A percentile compares a stretch with the other conserved stretches of the same genome.
phyloP scores from a whole-genome alignment of 805 yeast genomes.

The Jamesozyma hellenica region DNA sequence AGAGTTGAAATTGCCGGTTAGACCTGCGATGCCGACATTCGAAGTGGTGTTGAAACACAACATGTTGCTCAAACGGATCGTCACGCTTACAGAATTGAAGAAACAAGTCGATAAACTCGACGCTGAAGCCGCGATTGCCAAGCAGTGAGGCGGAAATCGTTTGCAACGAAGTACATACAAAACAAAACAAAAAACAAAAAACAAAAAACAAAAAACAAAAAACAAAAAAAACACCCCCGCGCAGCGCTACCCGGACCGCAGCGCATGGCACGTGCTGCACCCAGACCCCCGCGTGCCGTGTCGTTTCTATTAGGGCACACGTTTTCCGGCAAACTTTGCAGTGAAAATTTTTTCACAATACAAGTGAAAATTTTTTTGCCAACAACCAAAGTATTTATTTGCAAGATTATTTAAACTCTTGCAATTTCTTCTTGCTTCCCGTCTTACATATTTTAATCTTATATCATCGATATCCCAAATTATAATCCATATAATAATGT shows the following conservation, averaged over 20 bases:
- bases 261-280: neutral
- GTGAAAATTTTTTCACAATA: neutral
- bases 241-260: neutral
- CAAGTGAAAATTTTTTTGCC: neutral
- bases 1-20: slow-evolving; percentile 69
- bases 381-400: neutral
- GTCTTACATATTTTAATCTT: neutral
- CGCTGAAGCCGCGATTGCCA: slow-evolving; percentile 52
- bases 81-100: slow-evolving; percentile 69
- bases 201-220: no score
- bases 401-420: neutral
- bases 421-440: neutral
- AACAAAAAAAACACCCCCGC: no score
- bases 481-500: slow-evolving; percentile 35
- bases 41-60: slow-evolving; percentile 71
- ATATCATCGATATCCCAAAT: neutral
- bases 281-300: neutral
- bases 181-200: neutral
- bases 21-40: slow-evolving; percentile 83
- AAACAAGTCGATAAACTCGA: slow-evolving; percentile 80
- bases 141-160: no score
- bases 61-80: slow-evolving; percentile 56
- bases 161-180: no score
- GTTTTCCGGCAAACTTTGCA: neutral
- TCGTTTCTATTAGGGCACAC: neutral